A percentile compares a stretch with the other conserved stretches of the same genome.
These are phyloP conservation scores for Dictyostelium firmibasis DNA, from an alignment of 78 protist genomes.

Conservation along the genomic window DNA sequence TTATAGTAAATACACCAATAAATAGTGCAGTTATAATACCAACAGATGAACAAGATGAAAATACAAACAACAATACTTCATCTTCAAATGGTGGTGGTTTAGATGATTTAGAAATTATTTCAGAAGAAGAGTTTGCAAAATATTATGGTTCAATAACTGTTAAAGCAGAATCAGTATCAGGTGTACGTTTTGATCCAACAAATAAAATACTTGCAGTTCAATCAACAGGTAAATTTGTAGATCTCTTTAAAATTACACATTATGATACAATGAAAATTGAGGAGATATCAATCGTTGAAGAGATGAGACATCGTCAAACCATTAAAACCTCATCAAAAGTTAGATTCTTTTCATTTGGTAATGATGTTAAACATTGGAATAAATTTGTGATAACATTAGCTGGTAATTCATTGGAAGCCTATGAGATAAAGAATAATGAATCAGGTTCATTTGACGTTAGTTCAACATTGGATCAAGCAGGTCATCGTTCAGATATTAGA, in stretches of 20 bases:
- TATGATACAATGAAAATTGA: background rate
- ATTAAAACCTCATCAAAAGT: slow-evolving; percentile 57
- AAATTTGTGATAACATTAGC: slow-evolving; percentile 18
- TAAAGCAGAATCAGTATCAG: slow-evolving; percentile 27
- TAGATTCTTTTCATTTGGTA: slow-evolving; percentile 54
- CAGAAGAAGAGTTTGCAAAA: slow-evolving; percentile 30
- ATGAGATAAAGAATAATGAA: background rate
- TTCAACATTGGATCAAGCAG: slow-evolving; percentile 60
- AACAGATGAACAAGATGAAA: background rate
- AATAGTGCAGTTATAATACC: background rate
- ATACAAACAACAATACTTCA: background rate
- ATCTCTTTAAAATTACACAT: slow-evolving; percentile 28
- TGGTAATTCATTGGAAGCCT: slow-evolving; percentile 79
- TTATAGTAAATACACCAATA: slow-evolving; percentile 29
- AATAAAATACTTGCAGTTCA: slow-evolving; percentile 27
- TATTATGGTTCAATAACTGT: slow-evolving; percentile 60
- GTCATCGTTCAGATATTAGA: slow-evolving; percentile 91
- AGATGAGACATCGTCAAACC: slow-evolving; percentile 50
- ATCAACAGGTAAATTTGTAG: slow-evolving; percentile 36
- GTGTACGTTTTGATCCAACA: slow-evolving; percentile 55
- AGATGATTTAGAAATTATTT: background rate
- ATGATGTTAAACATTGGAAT: background rate
- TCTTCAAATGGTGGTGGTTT: background rate
- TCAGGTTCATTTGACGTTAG: background rate
- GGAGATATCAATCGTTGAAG: slow-evolving; percentile 21